Base-by-base conservation (phyloP, 2,329 filamentous ascomycete species). In the Ophiostoma sp. region DNA sequence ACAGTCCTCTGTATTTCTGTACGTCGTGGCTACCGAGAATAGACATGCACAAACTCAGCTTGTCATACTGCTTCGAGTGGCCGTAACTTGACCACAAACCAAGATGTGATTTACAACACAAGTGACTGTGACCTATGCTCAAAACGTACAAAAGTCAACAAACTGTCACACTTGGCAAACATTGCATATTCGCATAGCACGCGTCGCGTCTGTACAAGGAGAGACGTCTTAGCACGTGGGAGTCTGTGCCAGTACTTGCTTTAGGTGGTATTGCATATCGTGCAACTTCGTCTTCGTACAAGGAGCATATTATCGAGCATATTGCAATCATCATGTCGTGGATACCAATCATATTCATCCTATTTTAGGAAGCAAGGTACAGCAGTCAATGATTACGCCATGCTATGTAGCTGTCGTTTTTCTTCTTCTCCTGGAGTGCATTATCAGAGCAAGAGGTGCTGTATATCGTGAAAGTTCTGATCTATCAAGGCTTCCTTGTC, bases 111-210 rank as follows among this genome's bases (percentile, higher is more conserved):
- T 52, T 16, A 18, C 8, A 45, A 55, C n/a, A 55, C 49, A 55
- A 9, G n/a, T 18, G 27, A 1, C 49, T 18, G 27, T 27, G 8
- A 18, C 49, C 49, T 55, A 55, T 55, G 18, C 49, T 55, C 49
- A 36, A 55, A 55, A 12, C 18, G 49, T 14, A 55, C n/a, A 55
- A 55, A 55, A 55, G 49, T 55, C 49, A 55, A 55, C 49, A 55
- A 55, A 55, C 7, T 55, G 49, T 18, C 16, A 47, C 45, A 6
- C 49, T 55, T 55, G 49, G 49, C 49, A 55, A 55, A 27, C 49
- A 55, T 36, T 55, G 18, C 7, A 55, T 27, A 52, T 7, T 27
- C 27, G 27, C 27, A 52, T 16, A 55, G n/a, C 49, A 55, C 49
- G 49, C 49, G 49, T 55, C 49, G 49, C 49, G 49, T 55, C 49